phyloP scores from a whole-genome alignment of 768 basidiomycete genomes.

The Hydnomerulius pinastri region DNA sequence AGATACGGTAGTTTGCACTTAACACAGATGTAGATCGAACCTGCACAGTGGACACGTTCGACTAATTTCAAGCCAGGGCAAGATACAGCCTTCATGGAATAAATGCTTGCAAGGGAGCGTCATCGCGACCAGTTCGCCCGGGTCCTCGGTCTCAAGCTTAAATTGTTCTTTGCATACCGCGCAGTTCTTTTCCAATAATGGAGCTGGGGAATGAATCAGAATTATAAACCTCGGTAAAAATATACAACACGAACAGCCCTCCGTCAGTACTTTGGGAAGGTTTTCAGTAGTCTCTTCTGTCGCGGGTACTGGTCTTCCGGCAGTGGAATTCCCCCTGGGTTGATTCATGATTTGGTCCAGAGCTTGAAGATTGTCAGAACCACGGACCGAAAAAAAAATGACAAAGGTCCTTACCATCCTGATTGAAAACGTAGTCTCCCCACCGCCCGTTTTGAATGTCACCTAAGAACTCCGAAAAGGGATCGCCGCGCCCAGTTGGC shows the following conservation, averaged over 20 bases:
- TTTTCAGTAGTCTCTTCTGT: slow-evolving; percentile 76
- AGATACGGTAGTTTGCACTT: neutral
- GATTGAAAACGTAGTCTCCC: slow-evolving; percentile 93
- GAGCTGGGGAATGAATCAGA: slow-evolving; percentile 41
- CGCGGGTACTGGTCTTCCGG: slow-evolving; percentile 79
- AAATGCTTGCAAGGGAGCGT: slow-evolving; percentile 88
- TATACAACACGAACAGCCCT: slow-evolving; percentile 55
- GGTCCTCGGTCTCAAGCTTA: slow-evolving; percentile 65
- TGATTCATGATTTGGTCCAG: slow-evolving; percentile 85
- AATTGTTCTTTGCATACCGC: slow-evolving; percentile 93
- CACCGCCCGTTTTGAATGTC: slow-evolving; percentile 56
- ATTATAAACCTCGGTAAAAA: neutral
- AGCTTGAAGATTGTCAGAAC: slow-evolving; percentile 44
- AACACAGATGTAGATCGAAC: slow-evolving; percentile 45
- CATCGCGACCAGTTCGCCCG: slow-evolving; percentile 76
- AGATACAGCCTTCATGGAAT: slow-evolving; percentile 87
- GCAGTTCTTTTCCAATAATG: slow-evolving; percentile 74
- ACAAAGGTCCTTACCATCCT: slow-evolving; percentile 62
- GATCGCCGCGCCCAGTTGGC: slow-evolving; percentile 37
- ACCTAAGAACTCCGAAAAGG: slow-evolving; percentile 45
- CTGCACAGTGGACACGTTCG: slow-evolving; percentile 98
- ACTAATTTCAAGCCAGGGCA: slow-evolving; percentile 90
- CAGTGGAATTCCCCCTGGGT: slow-evolving; percentile 79
- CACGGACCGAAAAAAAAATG: neutral
- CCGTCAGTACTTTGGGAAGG: slow-evolving; percentile 60